Base-by-base conservation (phyloP, 2,329 filamentous ascomycete species). In the Zasmidium citrigriseum region DNA sequence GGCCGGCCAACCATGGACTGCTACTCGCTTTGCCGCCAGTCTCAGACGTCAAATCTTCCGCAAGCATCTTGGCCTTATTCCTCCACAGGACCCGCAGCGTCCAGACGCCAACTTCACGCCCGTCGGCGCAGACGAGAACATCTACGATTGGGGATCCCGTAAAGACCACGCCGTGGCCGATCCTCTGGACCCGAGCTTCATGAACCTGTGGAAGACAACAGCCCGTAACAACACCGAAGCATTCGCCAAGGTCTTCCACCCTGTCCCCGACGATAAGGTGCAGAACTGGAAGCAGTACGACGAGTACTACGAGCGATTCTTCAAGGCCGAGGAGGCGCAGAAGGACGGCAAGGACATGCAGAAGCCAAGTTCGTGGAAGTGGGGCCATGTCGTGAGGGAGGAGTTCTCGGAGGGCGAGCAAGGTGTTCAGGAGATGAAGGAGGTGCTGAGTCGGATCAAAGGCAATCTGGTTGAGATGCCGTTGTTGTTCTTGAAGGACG, bases 1-100 rank as follows among this genome's bases (percentile, higher is more conserved):
- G 90, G 83, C 88, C 62, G 90, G 90, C 2, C 78, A 81, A 21
- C 85, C 85, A 0, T 96, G 83, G 78, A 82, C 80, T 27, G 93
- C 90, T 7, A 87, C 87, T 9, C 83, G 84, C 57, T 93, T 93
- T 70, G 92, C 92, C 1, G 80, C 90, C 4, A 90, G 88, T 1
- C 86, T 97, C 11, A 89, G 93, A 21, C 86, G 93, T 34, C 86
- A 92, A 72, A 85, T 97, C 62, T 96, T 91, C 86, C 86, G 93
- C 66, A 96, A 97, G 78, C 93, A 97, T 72, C 83, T 97, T 1
- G 93, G 93, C 46, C 82, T 96, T 9, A 80, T 96, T 10, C 87
- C 83, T 3, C 83, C 89, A 0, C 91, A 97, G 71, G 80, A 87
- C 18, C 80, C 88, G 59, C 84, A 91, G 56, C 77, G 72, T 5